Evolutionary conservation across 2,329 filamentous ascomycete genomes (phyloP).

Genomic region (Xylaria sp.): DNA sequence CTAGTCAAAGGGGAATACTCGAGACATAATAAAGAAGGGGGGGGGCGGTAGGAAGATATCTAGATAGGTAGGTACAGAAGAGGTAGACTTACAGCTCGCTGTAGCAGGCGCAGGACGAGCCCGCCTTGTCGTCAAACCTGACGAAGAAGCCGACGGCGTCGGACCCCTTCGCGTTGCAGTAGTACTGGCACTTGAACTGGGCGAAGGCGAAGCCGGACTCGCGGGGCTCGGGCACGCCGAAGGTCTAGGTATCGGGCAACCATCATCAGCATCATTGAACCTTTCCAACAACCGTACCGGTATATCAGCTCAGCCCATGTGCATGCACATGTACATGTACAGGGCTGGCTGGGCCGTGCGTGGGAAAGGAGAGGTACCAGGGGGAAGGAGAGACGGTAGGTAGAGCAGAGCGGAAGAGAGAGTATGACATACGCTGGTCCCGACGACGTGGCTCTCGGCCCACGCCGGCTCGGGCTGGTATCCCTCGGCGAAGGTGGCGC

Average conservation of each 20-base stretch:
- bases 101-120: conserved; percentile 34
- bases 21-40: not conserved
- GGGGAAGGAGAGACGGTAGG: not conserved
- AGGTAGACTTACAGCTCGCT: conserved; percentile 32
- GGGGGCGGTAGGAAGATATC: no score
- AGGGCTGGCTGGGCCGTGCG: no score
- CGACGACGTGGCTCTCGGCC: conserved; percentile 31
- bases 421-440: conserved; percentile 30
- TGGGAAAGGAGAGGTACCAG: not conserved
- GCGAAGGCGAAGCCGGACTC: conserved; percentile 38
- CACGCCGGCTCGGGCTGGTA: conserved; percentile 35
- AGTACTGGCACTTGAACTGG: conserved; percentile 40
- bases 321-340: no score
- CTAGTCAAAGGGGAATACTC: not conserved
- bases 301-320: no score
- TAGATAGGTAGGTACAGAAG: not conserved
- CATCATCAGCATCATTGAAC: not conserved
- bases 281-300: no score
- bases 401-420: not conserved
- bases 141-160: conserved; percentile 36
- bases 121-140: conserved; percentile 21
- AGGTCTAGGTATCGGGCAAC: conserved; percentile 28
- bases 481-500: conserved; percentile 14
- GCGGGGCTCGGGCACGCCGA: conserved; percentile 31
- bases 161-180: conserved; percentile 31